Conservation (phyloP, 2,329 filamentous ascomycete species). For the Rhynchosporium graminicola region DNA sequence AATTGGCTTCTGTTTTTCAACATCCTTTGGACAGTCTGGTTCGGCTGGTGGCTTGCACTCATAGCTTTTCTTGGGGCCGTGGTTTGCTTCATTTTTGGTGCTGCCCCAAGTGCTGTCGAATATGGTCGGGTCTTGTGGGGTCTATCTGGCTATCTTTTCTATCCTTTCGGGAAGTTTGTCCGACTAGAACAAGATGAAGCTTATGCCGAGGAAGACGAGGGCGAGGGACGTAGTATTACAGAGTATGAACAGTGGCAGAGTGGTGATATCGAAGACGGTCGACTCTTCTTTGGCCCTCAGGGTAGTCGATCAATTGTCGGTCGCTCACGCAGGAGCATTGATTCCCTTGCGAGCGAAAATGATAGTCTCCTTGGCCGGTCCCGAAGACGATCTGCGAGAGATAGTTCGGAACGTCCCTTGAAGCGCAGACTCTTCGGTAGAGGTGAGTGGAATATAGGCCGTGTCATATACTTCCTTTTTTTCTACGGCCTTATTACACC, state of each 20-base stretch:
- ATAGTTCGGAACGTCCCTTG: constrained; percentile 48
- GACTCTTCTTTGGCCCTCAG: constrained; percentile 88
- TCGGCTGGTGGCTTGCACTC: constrained; percentile 93
- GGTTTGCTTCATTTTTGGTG: constrained; percentile 77
- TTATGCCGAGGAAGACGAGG: constrained; percentile 91
- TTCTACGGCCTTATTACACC: constrained; percentile 94
- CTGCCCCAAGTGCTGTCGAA: constrained; percentile 75
- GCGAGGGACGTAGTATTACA: constrained; percentile 93
- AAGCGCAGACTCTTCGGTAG: constrained; percentile 92
- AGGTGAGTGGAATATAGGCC: constrained; percentile 91
- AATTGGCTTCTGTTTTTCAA: constrained; percentile 87
- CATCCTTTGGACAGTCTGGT: constrained; percentile 82
- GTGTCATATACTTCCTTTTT: constrained; percentile 93
- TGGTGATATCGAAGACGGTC: constrained; percentile 91
- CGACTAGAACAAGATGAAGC: constrained; percentile 90
- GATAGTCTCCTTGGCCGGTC: constrained; percentile 80
- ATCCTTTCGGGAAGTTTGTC: constrained; percentile 96
- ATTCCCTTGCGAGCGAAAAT: constrained; percentile 80
- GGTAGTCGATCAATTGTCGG: constrained; percentile 78
- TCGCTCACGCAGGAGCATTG: constrained; percentile 82
- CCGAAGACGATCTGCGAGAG: constrained; percentile 50
- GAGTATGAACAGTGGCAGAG: constrained; percentile 99
- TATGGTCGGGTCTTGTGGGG: constrained; percentile 87
- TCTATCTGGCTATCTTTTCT: constrained; percentile 83
- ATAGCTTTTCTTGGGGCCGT: constrained; percentile 73